Conservation (phyloP, 495 filamentous ascomycete genomes). For the Massariosphaeria phaeospora region DNA sequence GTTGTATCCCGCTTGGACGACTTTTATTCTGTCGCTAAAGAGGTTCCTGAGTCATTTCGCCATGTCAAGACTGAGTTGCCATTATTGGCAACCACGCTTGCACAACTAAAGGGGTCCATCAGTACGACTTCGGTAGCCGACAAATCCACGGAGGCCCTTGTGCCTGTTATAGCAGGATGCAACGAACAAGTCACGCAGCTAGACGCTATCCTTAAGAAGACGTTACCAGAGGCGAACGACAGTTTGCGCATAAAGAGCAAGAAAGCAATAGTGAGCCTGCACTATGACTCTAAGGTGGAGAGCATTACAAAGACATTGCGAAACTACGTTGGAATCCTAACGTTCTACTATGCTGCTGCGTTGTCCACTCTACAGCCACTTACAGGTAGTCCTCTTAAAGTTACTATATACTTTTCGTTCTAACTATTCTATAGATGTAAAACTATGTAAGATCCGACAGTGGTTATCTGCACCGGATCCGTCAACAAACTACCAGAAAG, state of each 20-base stretch:
- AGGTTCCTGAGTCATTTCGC: slow-evolving; percentile 17
- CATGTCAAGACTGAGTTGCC: slow-evolving; percentile 17
- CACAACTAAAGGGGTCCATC: slow-evolving; percentile 14
- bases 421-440: neutral
- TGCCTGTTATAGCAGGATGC: slow-evolving; percentile 7
- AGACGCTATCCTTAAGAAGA: slow-evolving; percentile 11
- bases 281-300: slow-evolving; percentile 12
- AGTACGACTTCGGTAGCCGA: neutral
- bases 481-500: slow-evolving; percentile 4
- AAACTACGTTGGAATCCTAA: slow-evolving; percentile 8
- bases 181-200: slow-evolving; percentile 1
- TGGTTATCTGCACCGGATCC: slow-evolving; percentile 21
- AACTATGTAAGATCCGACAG: slow-evolving; percentile 3
- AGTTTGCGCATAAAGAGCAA: slow-evolving; percentile 3
- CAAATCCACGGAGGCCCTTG: neutral
- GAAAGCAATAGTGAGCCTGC: slow-evolving; percentile 14
- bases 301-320: slow-evolving; percentile 1
- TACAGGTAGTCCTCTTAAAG: slow-evolving; percentile 1
- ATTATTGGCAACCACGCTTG: slow-evolving; percentile 5
- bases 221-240: slow-evolving; percentile 8
- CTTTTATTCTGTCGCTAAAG: slow-evolving; percentile 7
- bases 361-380: slow-evolving; percentile 10
- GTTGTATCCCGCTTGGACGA: slow-evolving; percentile 17
- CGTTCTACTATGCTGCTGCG: slow-evolving; percentile 14
- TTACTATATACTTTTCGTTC: neutral